A percentile compares a stretch with the other conserved stretches of the same genome.
Conservation (phyloP, 2,329 filamentous ascomycete species). For the Xylaria sp. region DNA sequence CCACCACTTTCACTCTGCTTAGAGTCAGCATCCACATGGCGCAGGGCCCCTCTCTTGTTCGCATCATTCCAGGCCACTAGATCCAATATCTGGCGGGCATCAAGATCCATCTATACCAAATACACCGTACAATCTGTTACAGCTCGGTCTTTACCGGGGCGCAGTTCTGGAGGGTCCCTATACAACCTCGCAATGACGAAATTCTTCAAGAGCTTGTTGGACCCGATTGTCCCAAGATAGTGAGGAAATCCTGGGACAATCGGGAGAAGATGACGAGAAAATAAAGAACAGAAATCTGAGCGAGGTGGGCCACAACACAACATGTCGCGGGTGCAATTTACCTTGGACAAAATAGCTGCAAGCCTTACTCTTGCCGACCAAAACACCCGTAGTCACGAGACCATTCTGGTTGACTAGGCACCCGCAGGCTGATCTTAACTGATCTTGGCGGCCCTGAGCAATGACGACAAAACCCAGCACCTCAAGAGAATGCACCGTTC, state of each 20-base stretch:
- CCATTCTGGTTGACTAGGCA: constrained; percentile 31
- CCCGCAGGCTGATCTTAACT: constrained; percentile 23
- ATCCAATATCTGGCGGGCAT: not conserved
- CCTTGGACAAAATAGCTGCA: constrained; percentile 27
- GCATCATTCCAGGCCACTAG: constrained; percentile 5
- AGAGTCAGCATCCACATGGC: constrained; percentile 9
- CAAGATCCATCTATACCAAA: not conserved
- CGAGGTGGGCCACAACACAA: constrained; percentile 44
- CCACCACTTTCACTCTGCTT: not conserved
- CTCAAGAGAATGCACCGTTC: constrained; percentile 39
- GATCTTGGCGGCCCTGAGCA: constrained; percentile 34
- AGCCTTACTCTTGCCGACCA: not conserved
- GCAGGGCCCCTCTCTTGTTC: constrained; percentile 4
- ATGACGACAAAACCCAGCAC: constrained; percentile 48
- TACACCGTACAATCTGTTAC: not conserved
- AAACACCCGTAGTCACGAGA: constrained; percentile 22
- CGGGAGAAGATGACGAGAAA: constrained; percentile 45
- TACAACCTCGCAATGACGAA: constrained; percentile 47
- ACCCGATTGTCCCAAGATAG: constrained; percentile 42
- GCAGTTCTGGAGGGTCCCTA: not conserved
- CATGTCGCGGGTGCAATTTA: constrained; percentile 28
- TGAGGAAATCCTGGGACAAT: constrained; percentile 29
- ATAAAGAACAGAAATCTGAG: constrained; percentile 65
- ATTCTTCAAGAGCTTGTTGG: constrained; percentile 42
- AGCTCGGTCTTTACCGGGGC: not conserved